Percentiles rank a stretch among this genome's conserved stretches.
These are phyloP conservation scores for Yarrowia sp. DNA, from an alignment of 805 yeast genomes.

Conservation along the genomic window DNA sequence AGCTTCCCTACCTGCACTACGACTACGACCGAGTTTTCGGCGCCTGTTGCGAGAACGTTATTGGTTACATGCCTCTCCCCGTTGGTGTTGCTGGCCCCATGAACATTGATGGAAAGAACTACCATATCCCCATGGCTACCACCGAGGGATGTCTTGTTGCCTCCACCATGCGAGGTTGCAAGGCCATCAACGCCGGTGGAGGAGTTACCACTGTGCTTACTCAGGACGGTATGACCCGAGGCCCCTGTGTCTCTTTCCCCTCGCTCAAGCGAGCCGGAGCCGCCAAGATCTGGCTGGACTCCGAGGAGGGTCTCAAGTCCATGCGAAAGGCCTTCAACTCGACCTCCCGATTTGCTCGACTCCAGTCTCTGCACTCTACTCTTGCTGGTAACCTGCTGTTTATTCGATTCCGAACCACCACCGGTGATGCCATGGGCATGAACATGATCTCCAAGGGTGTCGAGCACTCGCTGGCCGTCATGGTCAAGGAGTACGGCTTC, in stretches of 20 bases:
- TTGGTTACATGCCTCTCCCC: constrained; percentile 95
- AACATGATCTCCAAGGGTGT: constrained; percentile 99
- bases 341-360: constrained; percentile 95
- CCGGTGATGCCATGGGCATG: constrained; percentile 99
- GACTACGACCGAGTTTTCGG: constrained; percentile 97
- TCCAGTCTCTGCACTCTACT: constrained; percentile 89
- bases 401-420: constrained; percentile 95
- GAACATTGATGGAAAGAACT: constrained; percentile 84
- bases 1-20: constrained; percentile 80
- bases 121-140: constrained; percentile 98
- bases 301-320: constrained; percentile 85
- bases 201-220: constrained; percentile 93
- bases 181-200: constrained; percentile 96
- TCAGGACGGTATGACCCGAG: constrained; percentile 98
- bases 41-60: constrained; percentile 98
- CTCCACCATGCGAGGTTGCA: constrained; percentile 98
- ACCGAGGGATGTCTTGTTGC: constrained; percentile 99
- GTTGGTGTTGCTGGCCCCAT: constrained; percentile 98
- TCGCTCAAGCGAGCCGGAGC: constrained; percentile 87
- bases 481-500: constrained; percentile 90
- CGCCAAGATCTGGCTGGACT: constrained; percentile 93
- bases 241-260: constrained; percentile 95
- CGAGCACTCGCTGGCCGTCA: constrained; percentile 79
- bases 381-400: constrained; percentile 90
- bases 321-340: constrained; percentile 92